Base-by-base conservation (phyloP, 805 yeast species). In the Saccharomyces cerevisiae region DNA sequence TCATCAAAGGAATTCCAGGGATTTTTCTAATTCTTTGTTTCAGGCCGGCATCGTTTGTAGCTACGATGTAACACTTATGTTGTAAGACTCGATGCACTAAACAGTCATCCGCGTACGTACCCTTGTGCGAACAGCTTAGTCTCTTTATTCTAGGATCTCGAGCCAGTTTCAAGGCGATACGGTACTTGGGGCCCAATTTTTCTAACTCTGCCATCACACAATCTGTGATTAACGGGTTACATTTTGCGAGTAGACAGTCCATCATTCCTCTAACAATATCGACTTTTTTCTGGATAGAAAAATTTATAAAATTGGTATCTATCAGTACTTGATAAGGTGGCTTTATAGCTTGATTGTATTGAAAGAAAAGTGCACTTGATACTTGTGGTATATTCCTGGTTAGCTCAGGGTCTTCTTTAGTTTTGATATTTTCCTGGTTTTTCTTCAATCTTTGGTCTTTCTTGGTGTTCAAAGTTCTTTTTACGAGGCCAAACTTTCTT, bases 51-150 rank as follows among this genome's bases (percentile, higher is more conserved):
- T 94, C 99, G 69, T 92, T 94, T 1, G 98, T 92, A 50, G 99
- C 99, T 41, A 94, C 97, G 53, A 94, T 91, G 66, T 83, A 94
- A 72, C 99, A 94, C 69, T 94, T 94, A 73, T 94, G 98, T 66
- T 92, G 97, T 70, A 92, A 79, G 6, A 94, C 96, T 62, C 99
- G 79, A 68, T 87, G 84, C 17, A 94, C 98, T 8, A 94, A 69
- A 71, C 99, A 94, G 72, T 94, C 99, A 82, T 94, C 99, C 29
- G 99, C 99, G 76, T 94, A 94, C 0, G 97, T 92, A 30, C 99
- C 99, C 62, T 86, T 87, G 67, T 94, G 99, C 10, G 92, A 77
- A 66, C 99, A 94, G 47, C 84, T 88, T 50, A 94, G 76, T 57
- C 97, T 79, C 62, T 88, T 80, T 41, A 94, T 85, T 64, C 98